Evolutionary conservation across 768 basidiomycete species (phyloP).

Genomic region (Fomitopsis pulvina): DNA sequence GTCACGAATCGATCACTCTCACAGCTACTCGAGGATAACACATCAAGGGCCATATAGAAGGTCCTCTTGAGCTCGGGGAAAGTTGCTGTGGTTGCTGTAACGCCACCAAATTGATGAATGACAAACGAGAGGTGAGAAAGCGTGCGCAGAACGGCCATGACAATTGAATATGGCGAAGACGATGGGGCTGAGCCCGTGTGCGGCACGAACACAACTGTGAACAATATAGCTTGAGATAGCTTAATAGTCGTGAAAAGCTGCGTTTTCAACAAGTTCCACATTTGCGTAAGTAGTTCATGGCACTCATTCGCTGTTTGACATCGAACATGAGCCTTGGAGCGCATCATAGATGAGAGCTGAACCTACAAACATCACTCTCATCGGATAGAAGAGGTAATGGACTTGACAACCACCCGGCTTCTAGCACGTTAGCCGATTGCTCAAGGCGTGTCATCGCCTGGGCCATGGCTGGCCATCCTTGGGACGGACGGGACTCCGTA

Average conservation of each 20-base stretch:
- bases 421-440: conserved; percentile 14
- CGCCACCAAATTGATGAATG: conserved; percentile 74
- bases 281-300: conserved; percentile 36
- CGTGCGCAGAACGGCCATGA: conserved; percentile 45
- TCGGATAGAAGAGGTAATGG: conserved; percentile 18
- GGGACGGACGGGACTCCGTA: conserved; percentile 16
- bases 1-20: conserved; percentile 34
- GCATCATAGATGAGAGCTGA: neutral
- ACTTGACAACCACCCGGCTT: conserved; percentile 24
- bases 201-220: conserved; percentile 45
- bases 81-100: conserved; percentile 46
- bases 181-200: conserved; percentile 21
- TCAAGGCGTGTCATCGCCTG: conserved; percentile 14
- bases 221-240: conserved; percentile 58
- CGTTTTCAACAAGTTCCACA: conserved; percentile 70
- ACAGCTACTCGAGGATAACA: conserved; percentile 41
- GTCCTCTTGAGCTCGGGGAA: conserved; percentile 69
- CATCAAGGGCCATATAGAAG: conserved; percentile 73
- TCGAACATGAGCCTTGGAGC: neutral
- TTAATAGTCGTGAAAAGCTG: conserved; percentile 69
- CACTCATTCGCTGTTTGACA: conserved; percentile 23
- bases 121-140: conserved; percentile 70
- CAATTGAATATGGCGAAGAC: conserved; percentile 37
- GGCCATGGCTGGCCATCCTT: conserved; percentile 22
- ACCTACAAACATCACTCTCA: conserved; percentile 25